Evolutionary conservation across 768 basidiomycete species (phyloP), one percentile per base, ranked within the genome.

Genomic region (Rubroboletus pulcherrimus): DNA sequence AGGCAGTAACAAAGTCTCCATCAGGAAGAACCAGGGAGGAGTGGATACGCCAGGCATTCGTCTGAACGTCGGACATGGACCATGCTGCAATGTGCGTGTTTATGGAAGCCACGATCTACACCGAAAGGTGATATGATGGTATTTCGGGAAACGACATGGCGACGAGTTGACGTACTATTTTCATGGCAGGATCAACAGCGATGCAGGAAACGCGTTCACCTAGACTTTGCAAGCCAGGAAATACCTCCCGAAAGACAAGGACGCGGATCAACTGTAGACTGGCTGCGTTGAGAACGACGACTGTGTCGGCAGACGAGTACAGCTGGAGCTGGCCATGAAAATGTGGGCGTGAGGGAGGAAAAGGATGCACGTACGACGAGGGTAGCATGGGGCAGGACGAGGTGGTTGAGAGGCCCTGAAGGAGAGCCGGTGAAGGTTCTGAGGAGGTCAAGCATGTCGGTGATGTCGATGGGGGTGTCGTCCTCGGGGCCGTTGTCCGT

Each of bases 181-280:
- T 91, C 84, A 90, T 86, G 49, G 84, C 83, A 15, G 83, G 78
- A 68, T 93, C 92, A 19, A 91, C 82, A 4, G 85, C 77, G 30
- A 92, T 72, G 63, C 81, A 84, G 29, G 81, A 78, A 17, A 92
- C 79, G 35, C 65, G 68, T 50, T 78, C 75, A 29, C 71, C 69
- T 11, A 72, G 62, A 53, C 79, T 74, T 9, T 71, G 71, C 12
- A 75, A 63, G n/a, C 81, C 78, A 6, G 91, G 89, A 66, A 91
- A 93, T 7, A 85, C 88, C 66, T 93, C 89, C 76, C 82, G 86
- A 64, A 93, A 89, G 33, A 86, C 82, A 24, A 93, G 81, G 44
- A 87, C 81, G 56, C 86, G 85, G 54, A 85, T 69, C 44, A 93
- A 77, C 17, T 75, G 69, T 34, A 92, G 81, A 15, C 75, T 78